Percentiles rank a stretch among this genome's conserved stretches.
Conservation (phyloP, 192 early-diverging fungal species). For the Paraglomus occultum region DNA sequence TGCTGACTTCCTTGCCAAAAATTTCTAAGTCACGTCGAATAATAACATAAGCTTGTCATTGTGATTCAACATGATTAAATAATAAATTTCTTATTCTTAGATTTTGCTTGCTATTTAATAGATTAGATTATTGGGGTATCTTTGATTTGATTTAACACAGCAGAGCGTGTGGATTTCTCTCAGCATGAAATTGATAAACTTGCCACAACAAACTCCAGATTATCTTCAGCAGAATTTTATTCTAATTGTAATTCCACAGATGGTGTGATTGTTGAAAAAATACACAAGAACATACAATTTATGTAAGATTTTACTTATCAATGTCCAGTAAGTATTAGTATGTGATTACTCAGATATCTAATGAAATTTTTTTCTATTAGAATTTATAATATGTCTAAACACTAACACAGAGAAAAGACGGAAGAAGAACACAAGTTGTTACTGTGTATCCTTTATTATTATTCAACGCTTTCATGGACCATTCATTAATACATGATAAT, state of each 20-base stretch:
- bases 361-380: constrained; percentile 2
- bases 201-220: neutral
- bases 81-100: too few species aligned
- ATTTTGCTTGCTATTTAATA: neutral
- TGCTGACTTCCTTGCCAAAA: too few species aligned
- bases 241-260: constrained; percentile 1
- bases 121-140: neutral
- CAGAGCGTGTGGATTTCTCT: neutral
- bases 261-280: neutral
- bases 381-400: constrained; percentile 4
- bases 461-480: constrained; percentile 10
- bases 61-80: too few species aligned
- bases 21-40: too few species aligned
- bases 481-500: constrained; percentile 4
- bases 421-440: constrained; percentile 8
- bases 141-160: neutral
- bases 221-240: neutral
- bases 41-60: too few species aligned
- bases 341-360: neutral
- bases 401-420: neutral
- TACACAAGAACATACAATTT: constrained; percentile 7
- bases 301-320: constrained; percentile 2
- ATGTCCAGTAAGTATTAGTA: neutral
- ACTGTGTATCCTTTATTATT: constrained; percentile 10
- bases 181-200: neutral